Evolutionary conservation across 345 rosid species (phyloP).

Genomic region (Bretschneidera sinensis): DNA sequence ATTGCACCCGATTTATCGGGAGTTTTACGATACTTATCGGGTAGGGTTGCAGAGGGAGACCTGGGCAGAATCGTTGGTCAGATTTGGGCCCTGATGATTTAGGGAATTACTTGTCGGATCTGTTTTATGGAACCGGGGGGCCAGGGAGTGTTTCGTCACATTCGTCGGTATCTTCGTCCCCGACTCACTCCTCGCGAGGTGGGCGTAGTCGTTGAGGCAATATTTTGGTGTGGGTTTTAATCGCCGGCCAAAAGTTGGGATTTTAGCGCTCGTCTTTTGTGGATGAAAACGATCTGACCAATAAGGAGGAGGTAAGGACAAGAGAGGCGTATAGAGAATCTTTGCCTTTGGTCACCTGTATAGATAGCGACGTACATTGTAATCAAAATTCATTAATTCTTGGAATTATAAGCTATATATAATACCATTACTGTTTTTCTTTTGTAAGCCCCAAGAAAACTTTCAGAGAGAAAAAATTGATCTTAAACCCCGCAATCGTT

Average conservation of each 20-base stretch:
- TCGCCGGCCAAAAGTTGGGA: neutral
- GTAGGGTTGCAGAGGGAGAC: conserved; percentile 16
- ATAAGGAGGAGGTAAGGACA: no score
- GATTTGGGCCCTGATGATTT: conserved; percentile 63
- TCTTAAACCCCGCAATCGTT: no score
- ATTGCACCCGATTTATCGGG: conserved; percentile 40
- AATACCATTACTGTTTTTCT: no score
- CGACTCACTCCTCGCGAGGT: neutral
- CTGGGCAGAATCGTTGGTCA: conserved; percentile 23
- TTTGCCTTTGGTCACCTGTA: neutral
- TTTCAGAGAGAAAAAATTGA: no score
- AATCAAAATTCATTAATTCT: neutral
- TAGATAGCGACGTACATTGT: neutral
- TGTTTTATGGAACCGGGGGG: conserved; percentile 28
- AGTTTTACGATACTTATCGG: conserved; percentile 31
- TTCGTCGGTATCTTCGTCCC: neutral
- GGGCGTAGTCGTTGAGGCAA: neutral
- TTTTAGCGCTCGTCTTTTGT: neutral
- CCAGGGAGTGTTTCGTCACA: conserved; percentile 14
- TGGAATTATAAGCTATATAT: no score
- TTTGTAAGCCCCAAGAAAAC: no score
- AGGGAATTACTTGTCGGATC: conserved; percentile 47
- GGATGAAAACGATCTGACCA: neutral
- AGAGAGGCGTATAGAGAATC: no score
- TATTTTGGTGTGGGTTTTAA: neutral